Evolutionary conservation across 306 rosid genomes (phyloP), one percentile per base, ranked within the genome.

Genomic region (Medicago lupulina): DNA sequence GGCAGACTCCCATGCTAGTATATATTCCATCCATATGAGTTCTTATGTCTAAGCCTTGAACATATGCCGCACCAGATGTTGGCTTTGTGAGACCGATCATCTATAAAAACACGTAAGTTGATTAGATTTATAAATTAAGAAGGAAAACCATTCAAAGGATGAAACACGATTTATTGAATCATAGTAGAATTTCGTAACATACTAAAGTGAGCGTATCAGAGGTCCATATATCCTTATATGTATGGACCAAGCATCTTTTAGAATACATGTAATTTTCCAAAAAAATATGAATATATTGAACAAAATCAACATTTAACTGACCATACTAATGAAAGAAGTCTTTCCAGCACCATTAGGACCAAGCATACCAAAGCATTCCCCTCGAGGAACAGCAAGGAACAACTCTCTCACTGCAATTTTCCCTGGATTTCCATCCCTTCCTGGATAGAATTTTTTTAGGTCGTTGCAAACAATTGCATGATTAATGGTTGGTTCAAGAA

Each of bases 321-420:
- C 98, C 98, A 93, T 93, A 78, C 76, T 94, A 61, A 94, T 91
- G 84, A 91, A 94, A 82, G 98, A 91, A 78, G 98, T 89, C 81
- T 94, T 94, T 57, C 98, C 98, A 3, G 98, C 98, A 47, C 98
- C 98, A 53, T 94, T 94, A 16, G 97, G 98, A 61, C 98, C 98
- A 23, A 94, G 97, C 96, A 91, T 91, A 79, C 98, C 98, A 64
- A 94, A 89, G 86, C 98, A 94, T 75, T 94, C 94, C 66, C 96
- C 97, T 69, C 80, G 90, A 82, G 95, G 87, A 87, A 94, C 81
- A 70, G 90, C 91, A 83, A 94, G 96, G 76, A 91, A 94, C 83
- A 94, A 61, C 41, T 93, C 98, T 85, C 65, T 90, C 64, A 94
- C 98, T 2, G 98, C 98, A 68, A 82, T 74, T 76, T 91, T 94